These are phyloP conservation scores for Stereocaulon alpinum DNA, from an alignment of 495 filamentous ascomycete genomes.

Conservation along the genomic window DNA sequence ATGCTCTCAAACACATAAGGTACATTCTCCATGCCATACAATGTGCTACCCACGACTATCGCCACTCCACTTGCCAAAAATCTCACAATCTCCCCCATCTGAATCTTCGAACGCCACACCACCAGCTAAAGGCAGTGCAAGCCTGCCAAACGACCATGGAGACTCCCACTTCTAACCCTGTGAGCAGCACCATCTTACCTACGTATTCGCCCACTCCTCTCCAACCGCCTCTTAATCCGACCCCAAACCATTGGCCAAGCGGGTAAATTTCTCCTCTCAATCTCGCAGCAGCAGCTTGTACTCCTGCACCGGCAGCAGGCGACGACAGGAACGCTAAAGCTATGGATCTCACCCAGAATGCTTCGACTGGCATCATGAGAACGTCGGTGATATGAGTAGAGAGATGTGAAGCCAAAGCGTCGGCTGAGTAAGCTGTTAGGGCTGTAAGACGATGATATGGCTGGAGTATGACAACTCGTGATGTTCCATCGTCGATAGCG, in stretches of 20 bases:
- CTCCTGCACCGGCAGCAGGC: constrained; percentile 17
- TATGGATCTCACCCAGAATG: constrained; percentile 38
- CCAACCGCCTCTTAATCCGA: constrained; percentile 28
- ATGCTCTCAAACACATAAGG: neutral
- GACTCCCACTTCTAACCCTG: constrained; percentile 37
- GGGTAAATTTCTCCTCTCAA: constrained; percentile 29
- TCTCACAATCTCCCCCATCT: constrained; percentile 36
- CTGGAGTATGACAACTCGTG: neutral
- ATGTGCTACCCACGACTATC: neutral
- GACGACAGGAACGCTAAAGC: constrained; percentile 33
- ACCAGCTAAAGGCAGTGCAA: constrained; percentile 34
- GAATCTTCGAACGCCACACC: constrained; percentile 36
- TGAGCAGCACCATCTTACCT: constrained; percentile 36
- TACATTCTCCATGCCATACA: too few relatives aligned
- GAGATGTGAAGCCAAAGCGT: constrained; percentile 37
- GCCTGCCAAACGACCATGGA: constrained; percentile 38
- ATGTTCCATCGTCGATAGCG: constrained; percentile 7
- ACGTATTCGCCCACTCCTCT: constrained; percentile 32
- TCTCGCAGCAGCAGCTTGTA: neutral
- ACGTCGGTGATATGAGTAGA: constrained; percentile 34
- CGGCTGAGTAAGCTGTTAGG: constrained; percentile 39
- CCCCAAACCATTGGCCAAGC: constrained; percentile 33
- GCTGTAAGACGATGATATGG: constrained; percentile 37
- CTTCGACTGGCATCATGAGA: constrained; percentile 39
- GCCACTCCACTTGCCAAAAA: neutral